Conservation (phyloP, 352 stramenopile species). For the Phytopythium delawarense region DNA sequence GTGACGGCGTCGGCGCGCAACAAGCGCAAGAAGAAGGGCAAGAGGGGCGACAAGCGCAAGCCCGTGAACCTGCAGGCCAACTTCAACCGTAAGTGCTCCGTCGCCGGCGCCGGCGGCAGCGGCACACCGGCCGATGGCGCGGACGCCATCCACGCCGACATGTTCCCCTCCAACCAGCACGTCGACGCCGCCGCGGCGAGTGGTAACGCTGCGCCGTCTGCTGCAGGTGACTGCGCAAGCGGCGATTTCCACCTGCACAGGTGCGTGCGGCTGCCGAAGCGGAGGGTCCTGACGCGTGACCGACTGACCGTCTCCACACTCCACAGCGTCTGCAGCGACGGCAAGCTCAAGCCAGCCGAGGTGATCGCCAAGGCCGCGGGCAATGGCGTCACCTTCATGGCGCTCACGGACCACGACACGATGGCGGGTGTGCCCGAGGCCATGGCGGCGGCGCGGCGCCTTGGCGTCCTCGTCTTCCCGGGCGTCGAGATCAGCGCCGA, state of each 20-base stretch:
- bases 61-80: slow-evolving; percentile 81
- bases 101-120: slow-evolving; percentile 6
- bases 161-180: slow-evolving; percentile 76
- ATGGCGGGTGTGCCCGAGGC: slow-evolving; percentile 79
- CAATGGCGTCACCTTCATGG: slow-evolving; percentile 82
- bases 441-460: slow-evolving; percentile 53
- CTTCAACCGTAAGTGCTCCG: slow-evolving; percentile 80
- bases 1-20: slow-evolving; percentile 47
- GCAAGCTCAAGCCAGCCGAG: slow-evolving; percentile 66
- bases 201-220: slow-evolving; percentile 30
- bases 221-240: slow-evolving; percentile 49
- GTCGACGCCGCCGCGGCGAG: slow-evolving; percentile 13
- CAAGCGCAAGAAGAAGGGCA: slow-evolving; percentile 67
- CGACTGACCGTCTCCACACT: neutral
- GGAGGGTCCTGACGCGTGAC: slow-evolving; percentile 1
- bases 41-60: slow-evolving; percentile 73
- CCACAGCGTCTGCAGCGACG: slow-evolving; percentile 73
- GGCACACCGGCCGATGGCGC: neutral
- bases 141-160: slow-evolving; percentile 48
- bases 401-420: slow-evolving; percentile 83
- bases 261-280: slow-evolving; percentile 16
- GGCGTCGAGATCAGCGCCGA: slow-evolving; percentile 86
- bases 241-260: slow-evolving; percentile 87
- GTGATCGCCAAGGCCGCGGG: slow-evolving; percentile 73
- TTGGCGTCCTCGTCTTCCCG: slow-evolving; percentile 71